A percentile compares a stretch with the other conserved stretches of the same genome.
Conservation (phyloP, 2,329 filamentous ascomycete species). For the Lecanicillium sp. region DNA sequence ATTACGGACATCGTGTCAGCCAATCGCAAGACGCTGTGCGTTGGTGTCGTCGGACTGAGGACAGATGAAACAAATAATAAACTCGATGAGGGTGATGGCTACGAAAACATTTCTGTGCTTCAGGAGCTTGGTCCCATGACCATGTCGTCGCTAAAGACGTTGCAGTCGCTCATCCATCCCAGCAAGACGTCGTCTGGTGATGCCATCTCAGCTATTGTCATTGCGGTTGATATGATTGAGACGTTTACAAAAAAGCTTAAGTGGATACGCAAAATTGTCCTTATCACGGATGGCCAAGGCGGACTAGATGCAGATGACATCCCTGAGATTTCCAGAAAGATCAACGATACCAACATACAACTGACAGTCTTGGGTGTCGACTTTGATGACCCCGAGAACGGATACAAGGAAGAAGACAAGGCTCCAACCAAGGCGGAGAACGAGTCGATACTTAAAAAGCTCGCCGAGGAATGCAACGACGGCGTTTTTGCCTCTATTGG, state of each 20-base stretch:
- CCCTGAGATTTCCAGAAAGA: slow-evolving; percentile 60
- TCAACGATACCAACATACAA: slow-evolving; percentile 70
- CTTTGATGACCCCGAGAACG: slow-evolving; percentile 85
- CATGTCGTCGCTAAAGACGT: slow-evolving; percentile 59
- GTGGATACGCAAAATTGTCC: slow-evolving; percentile 69
- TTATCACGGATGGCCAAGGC: slow-evolving; percentile 76
- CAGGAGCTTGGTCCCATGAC: slow-evolving; percentile 54
- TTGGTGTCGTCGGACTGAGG: slow-evolving; percentile 73
- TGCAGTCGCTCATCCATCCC: slow-evolving; percentile 57
- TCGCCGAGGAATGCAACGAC: slow-evolving; percentile 58
- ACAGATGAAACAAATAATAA: slow-evolving; percentile 70
- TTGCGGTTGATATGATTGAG: slow-evolving; percentile 81
- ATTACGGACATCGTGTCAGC: slow-evolving; percentile 60
- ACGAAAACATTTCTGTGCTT: slow-evolving; percentile 73
- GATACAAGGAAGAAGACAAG: slow-evolving; percentile 89
- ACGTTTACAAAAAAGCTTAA: slow-evolving; percentile 74
- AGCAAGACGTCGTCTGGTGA: slow-evolving; percentile 67
- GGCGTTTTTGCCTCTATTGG: slow-evolving; percentile 77
- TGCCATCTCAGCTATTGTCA: slow-evolving; percentile 75
- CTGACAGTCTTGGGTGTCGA: slow-evolving; percentile 79
- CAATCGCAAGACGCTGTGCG: slow-evolving; percentile 58
- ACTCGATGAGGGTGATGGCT: slow-evolving; percentile 61
- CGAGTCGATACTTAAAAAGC: slow-evolving; percentile 55
- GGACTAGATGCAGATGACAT: slow-evolving; percentile 65
- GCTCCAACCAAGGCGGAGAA: slow-evolving; percentile 61